Percentiles rank a stretch among this genome's conserved stretches.
Evolutionary conservation across 306 rosid species (phyloP).

Genomic region (Prunus armeniaca): DNA sequence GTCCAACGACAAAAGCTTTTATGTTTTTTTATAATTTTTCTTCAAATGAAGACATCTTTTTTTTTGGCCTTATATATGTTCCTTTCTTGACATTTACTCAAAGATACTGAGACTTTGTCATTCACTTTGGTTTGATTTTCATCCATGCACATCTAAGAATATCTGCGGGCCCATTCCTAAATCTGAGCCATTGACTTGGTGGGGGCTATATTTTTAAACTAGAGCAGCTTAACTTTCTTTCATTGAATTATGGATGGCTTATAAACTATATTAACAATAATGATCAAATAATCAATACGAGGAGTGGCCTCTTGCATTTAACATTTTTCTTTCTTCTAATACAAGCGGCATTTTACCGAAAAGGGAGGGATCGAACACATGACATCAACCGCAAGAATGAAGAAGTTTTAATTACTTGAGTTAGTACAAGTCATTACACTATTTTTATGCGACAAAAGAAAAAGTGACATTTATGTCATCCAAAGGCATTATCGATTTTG

Average conservation of each 20-base stretch:
- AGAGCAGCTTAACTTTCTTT: not conserved
- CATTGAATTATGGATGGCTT: not conserved
- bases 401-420: too few relatives aligned
- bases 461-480: too few relatives aligned
- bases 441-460: too few relatives aligned
- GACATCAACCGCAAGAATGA: too few relatives aligned
- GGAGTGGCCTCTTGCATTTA: not conserved
- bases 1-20: constrained; percentile 8
- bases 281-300: not conserved
- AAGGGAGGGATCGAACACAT: too few relatives aligned
- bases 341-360: too few relatives aligned
- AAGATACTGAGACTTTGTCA: constrained; percentile 14
- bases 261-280: not conserved
- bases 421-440: too few relatives aligned
- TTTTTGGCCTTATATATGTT: constrained; percentile 15
- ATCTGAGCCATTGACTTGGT: constrained; percentile 10
- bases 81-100: constrained; percentile 53
- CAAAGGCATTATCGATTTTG: too few relatives aligned
- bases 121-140: constrained; percentile 15
- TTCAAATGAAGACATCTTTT: constrained; percentile 2
- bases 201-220: not conserved
- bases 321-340: too few relatives aligned
- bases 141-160: not conserved
- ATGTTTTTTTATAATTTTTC: not conserved
- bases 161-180: constrained; percentile 5